Evolutionary conservation across 306 rosid species (phyloP).

Genomic region (Myrica gale): DNA sequence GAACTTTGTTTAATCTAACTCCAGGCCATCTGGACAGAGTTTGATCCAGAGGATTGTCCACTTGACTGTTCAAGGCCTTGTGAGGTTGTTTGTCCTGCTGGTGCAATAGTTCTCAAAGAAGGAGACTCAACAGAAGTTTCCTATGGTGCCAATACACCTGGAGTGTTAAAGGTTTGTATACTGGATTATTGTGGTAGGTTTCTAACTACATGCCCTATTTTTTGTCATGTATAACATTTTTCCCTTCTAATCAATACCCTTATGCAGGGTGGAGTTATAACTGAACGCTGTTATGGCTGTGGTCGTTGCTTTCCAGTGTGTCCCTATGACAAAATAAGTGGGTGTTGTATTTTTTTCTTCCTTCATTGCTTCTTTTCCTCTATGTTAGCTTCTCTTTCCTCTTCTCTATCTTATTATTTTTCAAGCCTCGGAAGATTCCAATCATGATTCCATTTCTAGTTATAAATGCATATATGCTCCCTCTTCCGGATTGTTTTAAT

Average conservation of each 20-base stretch:
- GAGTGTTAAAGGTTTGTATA: slow-evolving; percentile 33
- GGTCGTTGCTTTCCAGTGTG: slow-evolving; percentile 95
- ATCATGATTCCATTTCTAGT: slow-evolving; percentile 5
- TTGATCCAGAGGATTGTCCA: slow-evolving; percentile 93
- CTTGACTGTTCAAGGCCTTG: slow-evolving; percentile 79
- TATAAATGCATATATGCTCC: slow-evolving; percentile 18
- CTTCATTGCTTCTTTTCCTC: slow-evolving; percentile 4
- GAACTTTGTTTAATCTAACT: slow-evolving; percentile 11
- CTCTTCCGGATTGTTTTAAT: slow-evolving; percentile 9
- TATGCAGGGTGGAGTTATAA: slow-evolving; percentile 77
- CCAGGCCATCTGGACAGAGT: slow-evolving; percentile 46
- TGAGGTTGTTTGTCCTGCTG: slow-evolving; percentile 80
- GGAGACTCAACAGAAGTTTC: slow-evolving; percentile 38
- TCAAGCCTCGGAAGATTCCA: neutral
- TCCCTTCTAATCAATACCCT: neutral
- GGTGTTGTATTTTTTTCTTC: slow-evolving; percentile 1
- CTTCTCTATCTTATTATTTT: neutral
- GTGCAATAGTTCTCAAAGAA: slow-evolving; percentile 60
- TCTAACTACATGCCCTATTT: neutral
- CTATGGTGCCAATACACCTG: slow-evolving; percentile 25
- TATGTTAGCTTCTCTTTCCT: neutral
- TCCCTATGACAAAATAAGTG: slow-evolving; percentile 90
- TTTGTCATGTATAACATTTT: neutral
- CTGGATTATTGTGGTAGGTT: neutral
- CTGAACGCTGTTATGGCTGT: slow-evolving; percentile 94